phyloP scores from a whole-genome alignment of 2,329 filamentous ascomycete genomes.

The Colletotrichum endophyticum region DNA sequence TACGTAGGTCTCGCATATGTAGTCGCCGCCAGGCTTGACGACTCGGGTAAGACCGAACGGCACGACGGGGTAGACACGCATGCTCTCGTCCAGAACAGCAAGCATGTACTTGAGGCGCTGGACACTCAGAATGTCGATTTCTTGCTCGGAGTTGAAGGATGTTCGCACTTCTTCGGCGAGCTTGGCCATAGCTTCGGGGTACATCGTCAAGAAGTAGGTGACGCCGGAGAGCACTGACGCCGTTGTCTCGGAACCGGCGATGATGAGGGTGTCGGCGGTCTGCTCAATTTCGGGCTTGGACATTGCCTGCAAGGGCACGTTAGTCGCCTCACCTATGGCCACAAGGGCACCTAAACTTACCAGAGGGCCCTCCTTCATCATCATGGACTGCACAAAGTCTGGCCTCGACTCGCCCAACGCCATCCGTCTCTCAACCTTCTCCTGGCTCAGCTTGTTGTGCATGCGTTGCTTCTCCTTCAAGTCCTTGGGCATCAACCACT shows the following conservation, averaged over 20 bases:
- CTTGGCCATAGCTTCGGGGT: constrained; percentile 33
- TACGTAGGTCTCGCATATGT: constrained; percentile 33
- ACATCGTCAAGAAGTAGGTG: constrained; percentile 41
- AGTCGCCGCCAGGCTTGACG: constrained; percentile 34
- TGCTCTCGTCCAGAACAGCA: constrained; percentile 44
- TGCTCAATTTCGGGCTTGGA: constrained; percentile 2
- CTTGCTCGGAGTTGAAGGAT: constrained; percentile 34
- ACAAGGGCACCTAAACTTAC: background rate
- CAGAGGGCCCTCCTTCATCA: constrained; percentile 17
- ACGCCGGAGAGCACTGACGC: constrained; percentile 45
- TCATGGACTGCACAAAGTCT: constrained; percentile 24
- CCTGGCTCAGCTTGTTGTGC: background rate
- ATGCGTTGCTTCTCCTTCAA: background rate
- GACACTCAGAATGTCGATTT: constrained; percentile 40
- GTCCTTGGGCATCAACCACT: background rate
- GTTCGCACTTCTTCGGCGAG: constrained; percentile 44
- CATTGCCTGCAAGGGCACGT: constrained; percentile 4
- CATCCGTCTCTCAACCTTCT: constrained; percentile 13
- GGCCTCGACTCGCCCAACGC: constrained; percentile 15
- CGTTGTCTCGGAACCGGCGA: constrained; percentile 51
- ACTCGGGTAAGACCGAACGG: constrained; percentile 28
- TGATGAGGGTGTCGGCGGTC: constrained; percentile 24
- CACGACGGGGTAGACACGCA: constrained; percentile 39
- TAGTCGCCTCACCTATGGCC: accelerated
- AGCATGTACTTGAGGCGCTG: constrained; percentile 40